Base-by-base conservation (phyloP, 345 rosid genomes). In the Salix arbutifolia region DNA sequence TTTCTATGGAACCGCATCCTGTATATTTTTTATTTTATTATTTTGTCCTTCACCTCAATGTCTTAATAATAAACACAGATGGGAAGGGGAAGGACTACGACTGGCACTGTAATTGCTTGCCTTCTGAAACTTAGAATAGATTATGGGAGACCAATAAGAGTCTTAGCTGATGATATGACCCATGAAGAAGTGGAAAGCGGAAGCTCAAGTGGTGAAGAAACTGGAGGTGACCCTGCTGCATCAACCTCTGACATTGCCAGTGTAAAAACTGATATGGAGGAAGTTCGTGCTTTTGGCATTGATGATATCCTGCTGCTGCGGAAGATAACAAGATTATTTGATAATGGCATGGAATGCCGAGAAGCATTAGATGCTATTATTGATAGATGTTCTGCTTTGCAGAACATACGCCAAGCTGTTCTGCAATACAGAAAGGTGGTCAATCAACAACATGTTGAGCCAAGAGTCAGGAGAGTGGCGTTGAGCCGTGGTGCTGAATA, bases 11-110 rank as follows among this genome's bases (percentile, higher is more conserved):
- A 53, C 48, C 69, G 21, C 53, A 6, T 23, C 40, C 60, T 38
- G 28, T 79, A 31, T 40, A 31, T 21, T 73, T 60, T 79, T 6
- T 35, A 25, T 31, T 30, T 21, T 9, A 0, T 21, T 25, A 53
- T 42, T 30, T 37, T 33, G 7, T 46, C 21, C 72, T 38, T 71
- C 37, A 8, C 38, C 62, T 79, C 46, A 69, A 31, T 72, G 28
- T 62, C 60, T 50, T 67, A 75, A 67, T 69, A n/a, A 72, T 74
- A 56, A 69, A 79, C 71, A 56, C 87, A 95, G 98, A 96, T 96
- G 97, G 99, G 99, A 76, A 93, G 91, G 85, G 99, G 99, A 83
- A 93, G 99, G 87, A 96, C 99, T n/a, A 96, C 99, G 28, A 91
- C 98, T 67, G 99, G 98, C 72, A 93, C 99, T 75, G 99, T 93